Evolutionary conservation across 129 eudicot genomes (phyloP).

Genomic region (Tagetes patula): DNA sequence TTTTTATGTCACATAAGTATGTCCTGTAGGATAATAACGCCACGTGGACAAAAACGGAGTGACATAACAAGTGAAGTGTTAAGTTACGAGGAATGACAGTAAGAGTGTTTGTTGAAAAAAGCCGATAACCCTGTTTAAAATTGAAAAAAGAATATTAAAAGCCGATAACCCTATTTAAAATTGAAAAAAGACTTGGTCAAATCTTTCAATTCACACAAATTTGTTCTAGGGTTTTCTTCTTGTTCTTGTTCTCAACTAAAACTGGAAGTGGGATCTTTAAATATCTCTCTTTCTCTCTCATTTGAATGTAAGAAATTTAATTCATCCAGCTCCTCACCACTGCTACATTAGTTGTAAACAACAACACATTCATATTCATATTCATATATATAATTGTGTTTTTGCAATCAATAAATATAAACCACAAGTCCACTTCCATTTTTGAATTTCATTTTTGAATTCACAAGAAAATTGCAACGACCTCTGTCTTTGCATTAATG

Average conservation of each 20-base stretch:
- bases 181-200: neutral
- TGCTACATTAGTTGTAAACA: conserved; percentile 50
- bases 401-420: neutral
- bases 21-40: no score
- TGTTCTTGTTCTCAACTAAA: conserved; percentile 63
- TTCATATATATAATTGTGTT: conserved; percentile 16
- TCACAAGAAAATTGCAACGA: conserved; percentile 38
- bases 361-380: conserved; percentile 24
- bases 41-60: no score
- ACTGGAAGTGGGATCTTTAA: conserved; percentile 29
- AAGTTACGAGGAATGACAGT: no score
- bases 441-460: conserved; percentile 2
- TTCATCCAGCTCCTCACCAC: conserved; percentile 51
- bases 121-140: no score
- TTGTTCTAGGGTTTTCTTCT: conserved; percentile 6
- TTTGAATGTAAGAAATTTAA: conserved; percentile 54
- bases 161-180: neutral
- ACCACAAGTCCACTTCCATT: neutral
- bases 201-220: neutral
- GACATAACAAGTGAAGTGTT: no score
- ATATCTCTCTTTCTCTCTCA: conserved; percentile 38
- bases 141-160: no score
- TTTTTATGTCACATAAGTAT: no score
- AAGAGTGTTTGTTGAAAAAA: no score
- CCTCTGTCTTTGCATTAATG: conserved; percentile 66